phyloP scores from a whole-genome alignment of 257 asterid species.

The Solanum megistacrolobum region DNA sequence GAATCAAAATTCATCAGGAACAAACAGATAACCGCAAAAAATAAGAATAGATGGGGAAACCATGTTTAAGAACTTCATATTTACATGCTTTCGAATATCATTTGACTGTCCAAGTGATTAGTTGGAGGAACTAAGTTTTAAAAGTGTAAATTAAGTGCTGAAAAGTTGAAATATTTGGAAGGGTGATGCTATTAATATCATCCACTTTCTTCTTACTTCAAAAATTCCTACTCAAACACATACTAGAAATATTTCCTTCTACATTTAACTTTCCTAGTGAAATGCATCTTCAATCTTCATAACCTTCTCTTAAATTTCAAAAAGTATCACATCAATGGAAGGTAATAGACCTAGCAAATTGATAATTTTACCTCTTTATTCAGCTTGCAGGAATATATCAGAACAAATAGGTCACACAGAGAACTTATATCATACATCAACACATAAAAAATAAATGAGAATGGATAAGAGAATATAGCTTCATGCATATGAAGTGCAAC shows the following conservation, averaged over 20 bases:
- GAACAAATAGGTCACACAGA: neutral
- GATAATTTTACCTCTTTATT: neutral
- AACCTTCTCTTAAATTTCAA: neutral
- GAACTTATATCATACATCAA: neutral
- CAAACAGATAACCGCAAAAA: neutral
- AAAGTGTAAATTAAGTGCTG: neutral
- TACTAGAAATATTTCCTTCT: neutral
- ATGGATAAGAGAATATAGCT: neutral
- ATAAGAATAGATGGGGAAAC: neutral
- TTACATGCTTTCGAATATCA: neutral
- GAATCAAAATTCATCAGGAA: neutral
- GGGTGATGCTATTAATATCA: too few species aligned
- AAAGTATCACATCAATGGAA: neutral
- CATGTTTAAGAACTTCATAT: neutral
- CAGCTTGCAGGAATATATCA: neutral
- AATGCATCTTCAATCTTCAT: neutral
- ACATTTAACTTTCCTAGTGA: neutral
- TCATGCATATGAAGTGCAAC: neutral
- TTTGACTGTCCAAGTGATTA: neutral
- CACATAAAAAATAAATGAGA: neutral
- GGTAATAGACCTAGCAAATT: neutral
- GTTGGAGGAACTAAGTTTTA: neutral
- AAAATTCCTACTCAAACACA: neutral
- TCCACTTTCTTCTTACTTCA: neutral
- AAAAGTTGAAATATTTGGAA: neutral